Evolutionary conservation across 257 asterid genomes (phyloP).

Genomic region (Solanum verrucosum): DNA sequence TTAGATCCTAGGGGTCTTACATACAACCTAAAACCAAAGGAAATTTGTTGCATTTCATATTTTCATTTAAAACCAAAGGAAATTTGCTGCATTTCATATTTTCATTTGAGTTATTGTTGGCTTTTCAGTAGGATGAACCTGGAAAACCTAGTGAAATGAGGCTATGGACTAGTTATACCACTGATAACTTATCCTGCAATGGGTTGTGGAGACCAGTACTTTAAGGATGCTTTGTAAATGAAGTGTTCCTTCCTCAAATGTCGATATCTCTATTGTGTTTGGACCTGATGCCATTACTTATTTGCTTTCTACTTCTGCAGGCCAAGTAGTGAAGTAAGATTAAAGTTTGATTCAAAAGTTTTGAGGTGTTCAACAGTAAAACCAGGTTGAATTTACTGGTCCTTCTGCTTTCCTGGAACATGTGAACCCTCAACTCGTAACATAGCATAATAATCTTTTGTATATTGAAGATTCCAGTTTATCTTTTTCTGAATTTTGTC

Average conservation of each 20-base stretch:
- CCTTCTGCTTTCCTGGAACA: constrained; percentile 17
- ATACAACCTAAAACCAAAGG: background rate
- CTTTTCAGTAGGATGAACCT: background rate
- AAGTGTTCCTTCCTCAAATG: background rate
- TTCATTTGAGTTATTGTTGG: background rate
- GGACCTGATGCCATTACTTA: background rate
- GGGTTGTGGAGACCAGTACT: background rate
- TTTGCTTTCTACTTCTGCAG: background rate
- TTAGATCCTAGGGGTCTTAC: background rate
- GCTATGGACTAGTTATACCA: background rate
- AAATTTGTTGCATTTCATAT: background rate
- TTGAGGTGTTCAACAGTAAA: constrained; percentile 10
- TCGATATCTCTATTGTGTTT: background rate
- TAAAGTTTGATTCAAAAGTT: constrained; percentile 7
- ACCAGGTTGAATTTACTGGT: constrained; percentile 17
- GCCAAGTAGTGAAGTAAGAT: constrained; percentile 22
- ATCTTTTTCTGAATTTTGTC: background rate
- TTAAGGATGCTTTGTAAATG: background rate
- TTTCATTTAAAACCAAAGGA: background rate
- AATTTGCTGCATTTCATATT: background rate
- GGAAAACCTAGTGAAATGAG: background rate
- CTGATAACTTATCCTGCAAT: background rate
- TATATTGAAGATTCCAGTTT: constrained; percentile 1
- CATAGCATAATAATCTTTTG: constrained; percentile 11
- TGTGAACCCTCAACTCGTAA: constrained; percentile 24